phyloP scores from a whole-genome alignment of 371 early-diverging fungal species.

The Zopfochytrium polystomum region DNA sequence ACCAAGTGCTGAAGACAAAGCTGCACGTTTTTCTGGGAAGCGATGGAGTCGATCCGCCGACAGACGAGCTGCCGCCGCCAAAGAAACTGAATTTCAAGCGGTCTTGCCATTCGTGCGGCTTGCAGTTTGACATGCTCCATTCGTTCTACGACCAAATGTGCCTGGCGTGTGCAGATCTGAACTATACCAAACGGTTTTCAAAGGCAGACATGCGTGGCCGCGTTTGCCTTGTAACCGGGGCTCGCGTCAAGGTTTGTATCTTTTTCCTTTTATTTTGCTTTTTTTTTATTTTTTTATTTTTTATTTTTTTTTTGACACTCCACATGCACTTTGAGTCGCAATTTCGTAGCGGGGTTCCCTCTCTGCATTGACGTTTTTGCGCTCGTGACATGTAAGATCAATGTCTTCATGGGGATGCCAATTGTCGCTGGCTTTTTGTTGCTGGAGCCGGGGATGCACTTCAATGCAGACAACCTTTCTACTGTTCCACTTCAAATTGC shows the following conservation, averaged over 20 bases:
- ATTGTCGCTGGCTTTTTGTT: too few relatives aligned
- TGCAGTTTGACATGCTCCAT: slow-evolving; percentile 31
- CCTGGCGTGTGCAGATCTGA: slow-evolving; percentile 40
- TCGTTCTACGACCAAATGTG: slow-evolving; percentile 47
- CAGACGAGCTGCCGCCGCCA: neutral
- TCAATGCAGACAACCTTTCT: too few relatives aligned
- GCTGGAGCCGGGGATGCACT: too few relatives aligned
- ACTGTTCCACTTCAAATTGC: too few relatives aligned
- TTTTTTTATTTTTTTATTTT: too few relatives aligned
- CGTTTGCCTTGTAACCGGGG: slow-evolving; percentile 48
- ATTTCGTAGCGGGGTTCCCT: too few relatives aligned
- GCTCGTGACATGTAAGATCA: too few relatives aligned
- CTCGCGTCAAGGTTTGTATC: slow-evolving; percentile 38
- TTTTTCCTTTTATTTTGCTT: neutral
- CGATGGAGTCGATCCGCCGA: slow-evolving; percentile 1
- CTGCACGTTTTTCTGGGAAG: neutral
- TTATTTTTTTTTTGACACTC: too few relatives aligned
- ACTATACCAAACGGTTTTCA: slow-evolving; percentile 39
- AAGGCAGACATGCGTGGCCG: slow-evolving; percentile 37
- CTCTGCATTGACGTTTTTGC: too few relatives aligned
- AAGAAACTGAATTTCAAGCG: slow-evolving; percentile 33
- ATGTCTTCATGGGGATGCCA: too few relatives aligned
- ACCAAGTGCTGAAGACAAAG: neutral
- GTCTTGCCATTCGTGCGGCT: slow-evolving; percentile 41
- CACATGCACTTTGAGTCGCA: too few relatives aligned